Evolutionary conservation across 148 eudicot species (phyloP).

Genomic region (Camellia sinensis): DNA sequence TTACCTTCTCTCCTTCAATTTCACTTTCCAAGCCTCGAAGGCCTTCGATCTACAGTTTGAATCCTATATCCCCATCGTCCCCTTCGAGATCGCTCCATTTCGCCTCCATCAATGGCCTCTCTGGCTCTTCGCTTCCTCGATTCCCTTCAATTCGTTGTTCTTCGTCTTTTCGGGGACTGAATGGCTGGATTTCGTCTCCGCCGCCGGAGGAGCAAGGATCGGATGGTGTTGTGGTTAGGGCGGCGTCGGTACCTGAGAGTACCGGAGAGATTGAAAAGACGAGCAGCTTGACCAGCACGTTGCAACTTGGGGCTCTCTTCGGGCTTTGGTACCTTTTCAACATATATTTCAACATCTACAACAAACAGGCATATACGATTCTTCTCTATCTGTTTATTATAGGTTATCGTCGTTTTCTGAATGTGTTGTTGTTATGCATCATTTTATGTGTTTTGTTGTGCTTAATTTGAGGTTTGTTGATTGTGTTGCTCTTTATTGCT

Average conservation of each 20-base stretch:
- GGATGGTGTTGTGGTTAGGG: constrained; percentile 40
- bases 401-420: background rate
- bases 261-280: constrained; percentile 39
- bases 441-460: background rate
- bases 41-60: constrained; percentile 18
- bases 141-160: constrained; percentile 19
- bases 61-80: constrained; percentile 13
- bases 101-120: constrained; percentile 1
- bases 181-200: constrained; percentile 38
- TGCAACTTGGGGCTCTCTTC: constrained; percentile 65
- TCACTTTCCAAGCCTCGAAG: constrained; percentile 27
- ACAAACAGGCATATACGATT: constrained; percentile 59
- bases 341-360: constrained; percentile 83
- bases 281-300: constrained; percentile 27
- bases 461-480: background rate
- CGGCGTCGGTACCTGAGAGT: constrained; percentile 50
- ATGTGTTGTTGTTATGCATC: background rate
- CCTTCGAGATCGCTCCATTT: constrained; percentile 11
- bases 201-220: constrained; percentile 30
- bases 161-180: constrained; percentile 11
- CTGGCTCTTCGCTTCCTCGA: constrained; percentile 12
- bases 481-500: background rate
- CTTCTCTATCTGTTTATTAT: background rate
- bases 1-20: constrained; percentile 38
- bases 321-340: constrained; percentile 77